Conservation (phyloP, 2,329 filamentous ascomycete species). For the Huntiella omanensis region DNA sequence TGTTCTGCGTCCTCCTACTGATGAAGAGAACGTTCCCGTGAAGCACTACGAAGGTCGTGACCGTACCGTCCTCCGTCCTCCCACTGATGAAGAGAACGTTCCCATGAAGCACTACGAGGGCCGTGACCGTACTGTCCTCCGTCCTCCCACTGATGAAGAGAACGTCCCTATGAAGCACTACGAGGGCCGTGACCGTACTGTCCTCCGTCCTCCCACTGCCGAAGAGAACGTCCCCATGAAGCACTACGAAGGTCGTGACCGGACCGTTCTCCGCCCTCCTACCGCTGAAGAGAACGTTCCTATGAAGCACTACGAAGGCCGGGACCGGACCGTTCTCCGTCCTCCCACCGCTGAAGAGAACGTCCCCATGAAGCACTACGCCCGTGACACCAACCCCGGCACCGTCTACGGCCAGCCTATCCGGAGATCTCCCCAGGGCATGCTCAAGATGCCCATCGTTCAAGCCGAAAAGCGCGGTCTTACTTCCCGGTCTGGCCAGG, state of each 20-base stretch:
- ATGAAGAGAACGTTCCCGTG: background rate
- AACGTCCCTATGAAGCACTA: background rate
- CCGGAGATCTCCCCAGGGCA: slow-evolving; percentile 10
- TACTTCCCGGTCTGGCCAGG: slow-evolving; percentile 17
- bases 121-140: background rate
- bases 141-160: slow-evolving; percentile 2
- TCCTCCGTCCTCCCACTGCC: slow-evolving; percentile 1
- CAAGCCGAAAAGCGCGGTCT: slow-evolving; percentile 18
- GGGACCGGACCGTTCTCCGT: slow-evolving; percentile 5
- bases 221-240: background rate
- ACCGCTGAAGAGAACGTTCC: background rate
- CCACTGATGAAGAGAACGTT: background rate
- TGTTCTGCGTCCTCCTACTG: slow-evolving; percentile 3
- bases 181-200: slow-evolving; percentile 2
- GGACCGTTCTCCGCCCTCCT: slow-evolving; percentile 1
- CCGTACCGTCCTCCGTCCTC: slow-evolving; percentile 1
- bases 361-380: slow-evolving; percentile 5
- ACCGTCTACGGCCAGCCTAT: slow-evolving; percentile 4
- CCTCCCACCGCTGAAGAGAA: slow-evolving; percentile 9
- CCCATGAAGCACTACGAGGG: background rate
- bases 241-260: background rate
- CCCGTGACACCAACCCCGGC: background rate
- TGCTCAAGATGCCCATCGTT: slow-evolving; percentile 17
- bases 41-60: slow-evolving; percentile 3
- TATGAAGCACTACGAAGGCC: slow-evolving; percentile 1